Conservation (phyloP, 2,329 filamentous ascomycete species). For the Didymella glomerata region DNA sequence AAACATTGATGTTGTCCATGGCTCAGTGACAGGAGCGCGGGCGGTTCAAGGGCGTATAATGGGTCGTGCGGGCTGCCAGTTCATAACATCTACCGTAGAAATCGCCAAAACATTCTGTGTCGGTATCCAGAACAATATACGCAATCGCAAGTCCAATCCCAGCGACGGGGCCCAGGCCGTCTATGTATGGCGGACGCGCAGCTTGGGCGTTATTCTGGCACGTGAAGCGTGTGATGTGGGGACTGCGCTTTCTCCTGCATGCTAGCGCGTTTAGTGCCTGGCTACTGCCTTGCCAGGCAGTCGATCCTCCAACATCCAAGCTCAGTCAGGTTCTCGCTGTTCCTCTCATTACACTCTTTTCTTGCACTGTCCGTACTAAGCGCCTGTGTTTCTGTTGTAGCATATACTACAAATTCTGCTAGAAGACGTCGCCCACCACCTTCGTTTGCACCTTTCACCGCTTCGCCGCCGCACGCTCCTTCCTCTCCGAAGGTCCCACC, state of each 20-base stretch:
- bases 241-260: slow-evolving; percentile 19
- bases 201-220: slow-evolving; percentile 28
- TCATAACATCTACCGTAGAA: slow-evolving; percentile 27
- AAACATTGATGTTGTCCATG: slow-evolving; percentile 65
- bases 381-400: not conserved
- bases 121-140: slow-evolving; percentile 11
- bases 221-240: slow-evolving; percentile 37
- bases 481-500: slow-evolving; percentile 17
- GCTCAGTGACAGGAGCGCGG: slow-evolving; percentile 28
- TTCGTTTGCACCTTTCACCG: slow-evolving; percentile 8
- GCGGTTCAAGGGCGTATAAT: not conserved
- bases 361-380: slow-evolving; percentile 5
- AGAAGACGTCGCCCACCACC: not conserved
- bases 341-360: slow-evolving; percentile 7
- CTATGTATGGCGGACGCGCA: slow-evolving; percentile 27
- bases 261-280: slow-evolving; percentile 9
- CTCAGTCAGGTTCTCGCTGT: slow-evolving; percentile 7
- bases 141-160: slow-evolving; percentile 13
- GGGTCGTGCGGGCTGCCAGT: slow-evolving; percentile 7
- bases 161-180: slow-evolving; percentile 15
- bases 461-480: slow-evolving; percentile 23
- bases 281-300: slow-evolving; percentile 15
- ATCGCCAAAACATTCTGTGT: slow-evolving; percentile 19
- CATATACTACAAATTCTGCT: not conserved
- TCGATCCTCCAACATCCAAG: slow-evolving; percentile 18